These are phyloP conservation scores for Botrytis galanthina DNA, from an alignment of 2,329 filamentous ascomycete species.

Conservation along the genomic window DNA sequence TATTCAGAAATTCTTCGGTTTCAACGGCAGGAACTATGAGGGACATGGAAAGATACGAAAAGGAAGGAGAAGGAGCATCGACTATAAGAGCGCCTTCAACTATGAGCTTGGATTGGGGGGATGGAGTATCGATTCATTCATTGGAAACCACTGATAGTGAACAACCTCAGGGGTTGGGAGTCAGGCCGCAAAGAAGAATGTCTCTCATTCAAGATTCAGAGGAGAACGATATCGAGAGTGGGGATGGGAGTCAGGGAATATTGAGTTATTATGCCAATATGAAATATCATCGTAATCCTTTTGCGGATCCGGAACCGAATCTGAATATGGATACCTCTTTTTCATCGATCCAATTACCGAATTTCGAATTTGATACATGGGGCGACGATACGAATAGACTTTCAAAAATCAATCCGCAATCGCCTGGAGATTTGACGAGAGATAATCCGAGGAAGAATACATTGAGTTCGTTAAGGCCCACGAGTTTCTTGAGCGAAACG, in stretches of 20 bases:
- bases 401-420: not conserved
- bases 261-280: not conserved
- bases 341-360: not conserved
- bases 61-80: not conserved
- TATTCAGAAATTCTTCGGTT: not conserved
- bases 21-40: not conserved
- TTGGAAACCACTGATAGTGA: conserved; percentile 18
- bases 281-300: not conserved
- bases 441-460: not conserved
- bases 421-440: not conserved
- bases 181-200: not conserved
- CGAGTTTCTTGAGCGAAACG: conserved; percentile 30
- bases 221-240: not conserved
- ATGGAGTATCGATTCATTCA: conserved; percentile 37
- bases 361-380: not conserved
- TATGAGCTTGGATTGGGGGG: not conserved
- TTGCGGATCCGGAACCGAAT: conserved; percentile 1
- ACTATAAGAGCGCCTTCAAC: not conserved
- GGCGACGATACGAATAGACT: not conserved
- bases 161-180: not conserved
- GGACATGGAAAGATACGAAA: not conserved
- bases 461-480: conserved; percentile 23
- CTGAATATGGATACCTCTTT: not conserved
- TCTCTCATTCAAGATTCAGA: not conserved
- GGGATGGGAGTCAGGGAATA: not conserved